phyloP scores from a whole-genome alignment of 306 rosid genomes.

The Albizia julibrissin region DNA sequence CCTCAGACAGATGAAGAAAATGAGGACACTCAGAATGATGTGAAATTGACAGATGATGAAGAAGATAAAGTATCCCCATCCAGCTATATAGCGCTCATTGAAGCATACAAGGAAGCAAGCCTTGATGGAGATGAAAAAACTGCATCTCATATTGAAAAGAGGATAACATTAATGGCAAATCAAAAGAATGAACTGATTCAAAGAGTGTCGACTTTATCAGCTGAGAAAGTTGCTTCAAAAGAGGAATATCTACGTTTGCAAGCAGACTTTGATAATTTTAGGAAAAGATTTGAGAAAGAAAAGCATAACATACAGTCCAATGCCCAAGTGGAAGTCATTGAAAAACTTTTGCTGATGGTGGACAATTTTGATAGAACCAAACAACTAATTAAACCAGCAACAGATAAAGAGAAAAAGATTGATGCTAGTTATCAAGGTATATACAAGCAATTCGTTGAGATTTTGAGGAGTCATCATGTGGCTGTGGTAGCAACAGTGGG shows the following conservation, averaged over 20 bases:
- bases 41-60: conserved; percentile 29
- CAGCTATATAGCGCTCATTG: conserved; percentile 51
- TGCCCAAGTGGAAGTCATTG: conserved; percentile 70
- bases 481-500: conserved; percentile 75
- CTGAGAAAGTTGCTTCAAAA: conserved; percentile 69
- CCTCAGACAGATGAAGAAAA: conserved; percentile 50
- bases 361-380: conserved; percentile 85
- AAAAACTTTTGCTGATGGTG: conserved; percentile 78
- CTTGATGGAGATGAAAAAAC: conserved; percentile 51
- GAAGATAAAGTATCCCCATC: conserved; percentile 36
- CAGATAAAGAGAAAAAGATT: conserved; percentile 80
- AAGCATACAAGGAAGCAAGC: conserved; percentile 73
- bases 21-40: conserved; percentile 38
- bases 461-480: conserved; percentile 71
- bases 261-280: conserved; percentile 93
- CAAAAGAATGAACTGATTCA: conserved; percentile 52
- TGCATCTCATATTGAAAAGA: conserved; percentile 54
- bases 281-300: conserved; percentile 79
- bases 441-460: conserved; percentile 91
- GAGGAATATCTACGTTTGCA: conserved; percentile 69
- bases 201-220: conserved; percentile 50
- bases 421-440: conserved; percentile 89
- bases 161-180: conserved; percentile 41
- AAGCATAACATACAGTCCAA: conserved; percentile 49
- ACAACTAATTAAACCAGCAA: conserved; percentile 61